Percentiles rank a stretch among this genome's conserved stretches.
Evolutionary conservation across 148 eudicot genomes (phyloP).

Genomic region (Chenopodium suecicum): DNA sequence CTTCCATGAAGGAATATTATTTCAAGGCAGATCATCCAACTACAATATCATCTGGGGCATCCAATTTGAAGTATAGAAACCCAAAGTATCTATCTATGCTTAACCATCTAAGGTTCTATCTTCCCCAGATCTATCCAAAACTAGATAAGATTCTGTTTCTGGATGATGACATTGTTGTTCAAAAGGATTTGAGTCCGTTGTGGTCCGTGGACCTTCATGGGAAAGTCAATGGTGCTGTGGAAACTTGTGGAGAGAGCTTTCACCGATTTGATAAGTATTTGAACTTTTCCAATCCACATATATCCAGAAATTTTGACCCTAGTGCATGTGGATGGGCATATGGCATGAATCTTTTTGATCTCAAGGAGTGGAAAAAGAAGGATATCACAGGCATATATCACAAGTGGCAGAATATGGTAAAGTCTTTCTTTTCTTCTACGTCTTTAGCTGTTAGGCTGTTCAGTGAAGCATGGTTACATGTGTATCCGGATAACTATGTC

Average conservation of each 20-base stretch:
- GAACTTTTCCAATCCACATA: constrained; percentile 81
- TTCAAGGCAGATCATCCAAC: constrained; percentile 81
- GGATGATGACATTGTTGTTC: constrained; percentile 90
- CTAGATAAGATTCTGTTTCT: constrained; percentile 81
- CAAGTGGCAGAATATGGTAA: constrained; percentile 91
- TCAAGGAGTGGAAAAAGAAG: constrained; percentile 73
- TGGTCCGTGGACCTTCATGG: constrained; percentile 82
- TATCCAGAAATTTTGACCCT: constrained; percentile 73
- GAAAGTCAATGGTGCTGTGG: constrained; percentile 90
- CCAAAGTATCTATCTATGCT: constrained; percentile 93
- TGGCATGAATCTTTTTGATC: constrained; percentile 92
- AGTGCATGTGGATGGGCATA: constrained; percentile 96
- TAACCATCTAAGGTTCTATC: constrained; percentile 82
- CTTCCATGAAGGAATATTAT: constrained; percentile 86
- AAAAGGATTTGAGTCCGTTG: constrained; percentile 71
- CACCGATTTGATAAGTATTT: constrained; percentile 87
- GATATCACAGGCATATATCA: constrained; percentile 88
- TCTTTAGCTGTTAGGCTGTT: not conserved
- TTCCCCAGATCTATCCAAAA: constrained; percentile 89
- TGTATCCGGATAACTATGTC: not conserved
- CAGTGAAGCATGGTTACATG: not conserved
- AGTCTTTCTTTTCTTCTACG: constrained; percentile 5
- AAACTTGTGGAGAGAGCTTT: constrained; percentile 88
- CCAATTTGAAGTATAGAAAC: constrained; percentile 84
- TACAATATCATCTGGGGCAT: constrained; percentile 58